Conservation (phyloP, 495 filamentous ascomycete genomes). For the Penicillium canescens region DNA sequence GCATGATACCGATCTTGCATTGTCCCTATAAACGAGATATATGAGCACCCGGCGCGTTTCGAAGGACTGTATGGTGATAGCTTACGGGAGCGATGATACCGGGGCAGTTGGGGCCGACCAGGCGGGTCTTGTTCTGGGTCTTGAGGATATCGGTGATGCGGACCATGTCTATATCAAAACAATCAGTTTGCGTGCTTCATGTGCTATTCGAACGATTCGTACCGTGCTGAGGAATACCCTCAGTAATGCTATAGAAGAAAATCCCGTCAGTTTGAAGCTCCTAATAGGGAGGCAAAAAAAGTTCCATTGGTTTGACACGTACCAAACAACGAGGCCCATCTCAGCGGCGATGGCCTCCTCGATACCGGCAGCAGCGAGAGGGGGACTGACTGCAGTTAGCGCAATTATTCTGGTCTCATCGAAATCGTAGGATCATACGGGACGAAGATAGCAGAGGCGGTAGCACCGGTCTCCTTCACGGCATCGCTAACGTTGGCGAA, state of each 20-base stretch:
- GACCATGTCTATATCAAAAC: conserved; percentile 78
- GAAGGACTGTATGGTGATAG: conserved; percentile 3
- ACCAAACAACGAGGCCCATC: conserved; percentile 89
- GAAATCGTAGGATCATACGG: conserved; percentile 59
- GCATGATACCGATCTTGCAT: conserved; percentile 99
- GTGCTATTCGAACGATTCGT: conserved; percentile 26
- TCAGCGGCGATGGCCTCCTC: conserved; percentile 95
- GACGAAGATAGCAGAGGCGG: conserved; percentile 94
- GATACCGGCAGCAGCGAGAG: conserved; percentile 89
- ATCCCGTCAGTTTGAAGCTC: conserved; percentile 9
- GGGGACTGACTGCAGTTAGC: conserved; percentile 59
- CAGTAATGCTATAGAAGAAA: conserved; percentile 69
- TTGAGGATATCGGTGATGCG: conserved; percentile 98
- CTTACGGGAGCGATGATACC: conserved; percentile 89
- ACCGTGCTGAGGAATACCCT: conserved; percentile 98
- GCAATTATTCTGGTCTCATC: neutral
- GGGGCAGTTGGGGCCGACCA: conserved; percentile 98
- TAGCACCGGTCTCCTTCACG: conserved; percentile 87
- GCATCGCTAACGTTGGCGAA: conserved; percentile 89
- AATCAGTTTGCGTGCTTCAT: conserved; percentile 21
- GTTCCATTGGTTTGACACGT: conserved; percentile 26
- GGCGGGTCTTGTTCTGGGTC: conserved; percentile 92
- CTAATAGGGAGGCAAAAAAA: conserved; percentile 11
- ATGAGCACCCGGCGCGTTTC: conserved; percentile 7
- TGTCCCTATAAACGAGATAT: conserved; percentile 62